Percentiles rank a stretch among this genome's conserved stretches.
Conservation (phyloP, 75 land plant species). For the Isoetes taiwanensis region DNA sequence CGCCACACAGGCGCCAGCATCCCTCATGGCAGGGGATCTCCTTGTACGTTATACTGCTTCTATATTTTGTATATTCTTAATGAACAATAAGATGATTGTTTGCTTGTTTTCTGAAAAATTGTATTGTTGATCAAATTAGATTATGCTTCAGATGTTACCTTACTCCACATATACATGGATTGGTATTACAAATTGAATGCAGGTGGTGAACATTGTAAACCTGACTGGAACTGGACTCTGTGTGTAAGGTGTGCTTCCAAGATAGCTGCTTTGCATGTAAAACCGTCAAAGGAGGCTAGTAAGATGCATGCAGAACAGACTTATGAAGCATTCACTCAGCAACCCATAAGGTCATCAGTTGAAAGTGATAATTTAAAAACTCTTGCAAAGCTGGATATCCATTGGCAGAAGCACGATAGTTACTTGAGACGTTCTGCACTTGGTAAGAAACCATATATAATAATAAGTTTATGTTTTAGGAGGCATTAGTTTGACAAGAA, state of each 20-base stretch:
- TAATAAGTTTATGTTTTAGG: neutral
- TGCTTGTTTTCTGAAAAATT: too few species aligned
- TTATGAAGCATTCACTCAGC: conserved; percentile 8
- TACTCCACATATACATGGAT: too few species aligned
- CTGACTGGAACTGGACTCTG: conserved; percentile 14
- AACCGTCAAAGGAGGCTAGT: conserved; percentile 14
- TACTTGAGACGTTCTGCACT: conserved; percentile 20
- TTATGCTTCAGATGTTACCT: too few species aligned
- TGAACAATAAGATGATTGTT: too few species aligned
- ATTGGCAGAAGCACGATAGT: conserved; percentile 14
- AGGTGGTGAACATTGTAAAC: conserved; percentile 18
- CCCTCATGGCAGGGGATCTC: conserved; percentile 10
- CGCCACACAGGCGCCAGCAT: neutral
- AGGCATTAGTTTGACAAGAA: too few species aligned
- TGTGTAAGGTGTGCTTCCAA: conserved; percentile 24
- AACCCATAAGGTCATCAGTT: neutral
- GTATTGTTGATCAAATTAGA: too few species aligned
- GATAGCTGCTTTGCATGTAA: conserved; percentile 19
- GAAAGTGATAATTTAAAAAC: neutral
- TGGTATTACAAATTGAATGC: too few species aligned
- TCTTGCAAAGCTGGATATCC: conserved; percentile 6
- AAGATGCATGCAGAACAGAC: conserved; percentile 19
- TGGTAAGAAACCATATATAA: conserved; percentile 6
- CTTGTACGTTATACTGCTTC: conserved; percentile 11
- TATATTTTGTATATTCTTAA: too few species aligned